Percentiles rank a stretch among this genome's conserved stretches.
phyloP scores from a whole-genome alignment of 768 basidiomycete species.

The Collybia nuda region DNA sequence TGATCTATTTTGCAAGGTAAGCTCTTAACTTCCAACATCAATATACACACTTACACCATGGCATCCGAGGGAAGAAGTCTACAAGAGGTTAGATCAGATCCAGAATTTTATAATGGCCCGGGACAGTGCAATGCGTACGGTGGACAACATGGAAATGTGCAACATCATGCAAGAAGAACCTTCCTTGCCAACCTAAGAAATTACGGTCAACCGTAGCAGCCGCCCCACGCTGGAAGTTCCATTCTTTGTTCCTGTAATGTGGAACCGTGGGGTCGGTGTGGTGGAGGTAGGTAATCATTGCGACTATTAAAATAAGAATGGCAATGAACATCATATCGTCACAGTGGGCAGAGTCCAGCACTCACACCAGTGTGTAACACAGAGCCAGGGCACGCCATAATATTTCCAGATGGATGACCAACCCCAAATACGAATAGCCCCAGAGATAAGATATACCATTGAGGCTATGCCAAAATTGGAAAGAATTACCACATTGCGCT shows the following conservation, averaged over 20 bases:
- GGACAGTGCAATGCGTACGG: constrained; percentile 42
- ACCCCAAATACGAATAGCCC: constrained; percentile 37
- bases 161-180: constrained; percentile 66
- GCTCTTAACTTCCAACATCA: too few relatives aligned
- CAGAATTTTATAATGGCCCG: too few relatives aligned
- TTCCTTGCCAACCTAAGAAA: constrained; percentile 63
- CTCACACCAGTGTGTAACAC: constrained; percentile 56
- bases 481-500: constrained; percentile 50
- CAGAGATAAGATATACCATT: too few relatives aligned
- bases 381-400: constrained; percentile 55
- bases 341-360: neutral
- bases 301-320: too few relatives aligned
- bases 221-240: constrained; percentile 64
- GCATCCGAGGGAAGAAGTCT: constrained; percentile 22
- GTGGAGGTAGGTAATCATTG: constrained; percentile 64
- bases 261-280: constrained; percentile 62
- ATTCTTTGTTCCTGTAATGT: constrained; percentile 55
- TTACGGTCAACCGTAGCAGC: constrained; percentile 58
- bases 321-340: constrained; percentile 30
- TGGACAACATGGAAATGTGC: constrained; percentile 66
- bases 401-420: constrained; percentile 48
- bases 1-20: constrained; percentile 36
- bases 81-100: too few relatives aligned
- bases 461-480: constrained; percentile 57
- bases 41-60: constrained; percentile 18